Evolutionary conservation across 108 stramenopile genomes (phyloP).

Genomic region (Pseudonitzschia multiseries): DNA sequence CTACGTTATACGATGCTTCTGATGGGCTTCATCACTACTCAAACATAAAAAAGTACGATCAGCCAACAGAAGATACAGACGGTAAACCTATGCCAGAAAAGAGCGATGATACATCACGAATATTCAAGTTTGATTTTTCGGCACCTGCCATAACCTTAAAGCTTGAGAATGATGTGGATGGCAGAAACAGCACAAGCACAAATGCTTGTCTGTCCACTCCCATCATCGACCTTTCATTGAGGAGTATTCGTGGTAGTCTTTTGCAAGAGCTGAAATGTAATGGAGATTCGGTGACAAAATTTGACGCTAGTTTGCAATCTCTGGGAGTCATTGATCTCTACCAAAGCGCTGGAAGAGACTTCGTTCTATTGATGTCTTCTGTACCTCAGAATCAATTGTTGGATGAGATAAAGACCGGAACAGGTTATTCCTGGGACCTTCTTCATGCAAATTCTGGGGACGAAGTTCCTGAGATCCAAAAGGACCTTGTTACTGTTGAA

Average conservation of each 20-base stretch:
- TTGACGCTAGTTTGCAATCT: constrained; percentile 53
- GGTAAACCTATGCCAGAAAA: constrained; percentile 13
- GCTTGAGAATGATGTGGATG: constrained; percentile 55
- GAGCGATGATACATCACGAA: neutral
- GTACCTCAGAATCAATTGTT: constrained; percentile 31
- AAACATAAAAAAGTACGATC: neutral
- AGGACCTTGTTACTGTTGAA: constrained; percentile 49
- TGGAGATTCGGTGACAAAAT: constrained; percentile 23
- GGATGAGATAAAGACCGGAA: neutral
- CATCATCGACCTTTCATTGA: constrained; percentile 49
- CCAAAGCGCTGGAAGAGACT: constrained; percentile 48
- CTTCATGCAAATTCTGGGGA: neutral
- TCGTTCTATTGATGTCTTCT: constrained; percentile 56
- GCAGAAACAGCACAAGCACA: constrained; percentile 7
- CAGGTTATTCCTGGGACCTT: constrained; percentile 14
- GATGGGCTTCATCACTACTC: neutral
- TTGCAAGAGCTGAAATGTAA: constrained; percentile 13
- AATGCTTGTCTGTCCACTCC: constrained; percentile 17
- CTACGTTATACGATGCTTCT: neutral
- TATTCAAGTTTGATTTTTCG: constrained; percentile 51
- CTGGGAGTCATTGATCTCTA: constrained; percentile 51
- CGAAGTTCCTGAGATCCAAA: constrained; percentile 1
- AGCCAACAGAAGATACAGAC: neutral
- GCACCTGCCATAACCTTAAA: constrained; percentile 54
- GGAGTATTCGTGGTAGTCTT: constrained; percentile 53